phyloP scores from a whole-genome alignment of 1,284 basidiomycete genomes.

The Heterobasidion irregulare region DNA sequence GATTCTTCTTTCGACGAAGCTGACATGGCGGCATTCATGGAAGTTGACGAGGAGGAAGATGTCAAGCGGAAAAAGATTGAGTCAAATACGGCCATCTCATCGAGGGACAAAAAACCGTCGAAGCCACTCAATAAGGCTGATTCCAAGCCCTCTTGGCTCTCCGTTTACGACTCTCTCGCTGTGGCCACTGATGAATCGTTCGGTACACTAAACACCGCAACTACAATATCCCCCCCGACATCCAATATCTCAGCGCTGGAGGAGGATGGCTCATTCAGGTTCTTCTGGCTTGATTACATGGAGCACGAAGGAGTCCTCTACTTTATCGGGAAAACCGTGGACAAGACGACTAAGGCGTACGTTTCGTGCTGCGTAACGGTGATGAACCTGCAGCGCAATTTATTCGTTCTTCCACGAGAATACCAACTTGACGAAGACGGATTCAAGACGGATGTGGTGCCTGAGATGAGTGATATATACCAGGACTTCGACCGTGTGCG shows the following conservation, averaged over 20 bases:
- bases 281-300: conserved; percentile 92
- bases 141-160: conserved; percentile 63
- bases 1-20: conserved; percentile 40
- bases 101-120: conserved; percentile 18
- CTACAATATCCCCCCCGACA: conserved; percentile 29
- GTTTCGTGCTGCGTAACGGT: conserved; percentile 88
- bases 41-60: conserved; percentile 21
- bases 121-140: conserved; percentile 13
- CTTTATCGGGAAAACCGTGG: conserved; percentile 84
- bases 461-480: conserved; percentile 66
- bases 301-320: conserved; percentile 76
- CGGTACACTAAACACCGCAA: conserved; percentile 32
- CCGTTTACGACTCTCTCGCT: conserved; percentile 64
- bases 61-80: conserved; percentile 18
- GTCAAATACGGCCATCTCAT: conserved; percentile 13
- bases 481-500: conserved; percentile 81
- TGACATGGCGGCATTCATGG: conserved; percentile 51
- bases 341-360: conserved; percentile 61
- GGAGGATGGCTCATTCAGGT: conserved; percentile 75
- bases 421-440: conserved; percentile 54
- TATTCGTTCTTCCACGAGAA: conserved; percentile 86
- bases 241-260: conserved; percentile 56
- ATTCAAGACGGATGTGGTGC: conserved; percentile 71
- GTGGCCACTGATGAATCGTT: conserved; percentile 48
- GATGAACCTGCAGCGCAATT: conserved; percentile 81